Base-by-base conservation (phyloP, 2,329 filamentous ascomycete genomes). In the Aspergillus japonicus region DNA sequence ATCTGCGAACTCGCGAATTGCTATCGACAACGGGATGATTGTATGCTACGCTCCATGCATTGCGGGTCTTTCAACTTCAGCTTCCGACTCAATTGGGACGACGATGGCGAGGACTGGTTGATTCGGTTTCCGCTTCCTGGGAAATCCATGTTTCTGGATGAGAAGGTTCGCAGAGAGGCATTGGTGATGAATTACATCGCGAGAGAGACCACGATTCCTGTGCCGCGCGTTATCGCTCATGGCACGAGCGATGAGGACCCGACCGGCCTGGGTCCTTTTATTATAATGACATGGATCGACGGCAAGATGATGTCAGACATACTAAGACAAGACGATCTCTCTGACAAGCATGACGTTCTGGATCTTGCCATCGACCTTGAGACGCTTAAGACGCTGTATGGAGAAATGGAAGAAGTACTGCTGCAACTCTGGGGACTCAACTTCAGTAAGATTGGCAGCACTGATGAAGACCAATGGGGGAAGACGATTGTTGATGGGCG, bases 51-150 rank as follows among this genome's bases (percentile, higher is more conserved):
- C 10, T 65, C 62, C 10, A 57, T 64, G 52, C 57, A 64, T 31
- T 47, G 49, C 21, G 59, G 62, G 2, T 58, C 54, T 1, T 65
- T 64, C 39, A 65, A 60, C 24, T 62, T 62, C 26, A 61, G 57
- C 11, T 39, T 54, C 4, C 58, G 57, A 4, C 56, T 64, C 7
- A 49, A 59, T 16, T 65, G 62, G 57, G 59, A 65, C 1, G 62
- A 65, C 42, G 55, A 31, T 0, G 54, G n/a, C 3, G 53, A 53
- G 16, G 63, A 65, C 48, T 64, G 63, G 59, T 31, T 65, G 4
- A 55, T 64, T 26, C 51, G 62, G 11, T 64, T 64, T 26, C 59
- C 62, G 1, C 10, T 66, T 2, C 49, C 58, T 6, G 64, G 58
- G 14, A 54, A 54, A 31, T 60, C 60, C 21, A 58, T 62, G 56